A percentile compares a stretch with the other conserved stretches of the same genome.
Conservation (phyloP, 2,329 filamentous ascomycete species). For the Fusarium veterinarium region DNA sequence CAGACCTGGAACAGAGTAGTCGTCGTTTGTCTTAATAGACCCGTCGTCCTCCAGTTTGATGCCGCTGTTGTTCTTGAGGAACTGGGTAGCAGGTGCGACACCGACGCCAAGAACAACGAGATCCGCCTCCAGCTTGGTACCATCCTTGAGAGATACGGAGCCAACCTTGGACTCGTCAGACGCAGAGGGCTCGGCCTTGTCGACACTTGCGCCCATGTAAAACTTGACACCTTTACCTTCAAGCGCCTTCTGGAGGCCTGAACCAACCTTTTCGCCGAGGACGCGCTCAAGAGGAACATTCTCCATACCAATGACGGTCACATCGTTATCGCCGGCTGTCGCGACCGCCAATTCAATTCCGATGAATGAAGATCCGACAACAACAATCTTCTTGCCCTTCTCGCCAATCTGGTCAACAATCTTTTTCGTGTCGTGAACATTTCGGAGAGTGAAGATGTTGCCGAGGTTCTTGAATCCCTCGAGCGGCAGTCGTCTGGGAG, state of each 20-base stretch:
- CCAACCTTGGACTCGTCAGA: constrained; percentile 79
- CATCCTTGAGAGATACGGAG: constrained; percentile 84
- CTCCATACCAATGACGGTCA: constrained; percentile 91
- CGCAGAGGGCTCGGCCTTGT: constrained; percentile 80
- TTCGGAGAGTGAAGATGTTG: constrained; percentile 89
- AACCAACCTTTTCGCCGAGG: constrained; percentile 83
- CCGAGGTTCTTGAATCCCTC: constrained; percentile 86
- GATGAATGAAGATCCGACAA: constrained; percentile 95
- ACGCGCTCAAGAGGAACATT: constrained; percentile 85
- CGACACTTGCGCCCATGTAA: constrained; percentile 81
- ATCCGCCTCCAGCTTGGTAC: constrained; percentile 85
- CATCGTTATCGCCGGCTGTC: constrained; percentile 80
- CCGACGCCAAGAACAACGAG: constrained; percentile 93
- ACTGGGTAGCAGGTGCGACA: constrained; percentile 86
- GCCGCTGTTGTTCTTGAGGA: constrained; percentile 76
- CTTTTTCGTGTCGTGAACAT: constrained; percentile 78
- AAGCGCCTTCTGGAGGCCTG: constrained; percentile 80
- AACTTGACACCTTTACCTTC: constrained; percentile 93
- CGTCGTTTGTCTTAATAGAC: constrained; percentile 83
- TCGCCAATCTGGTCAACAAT: constrained; percentile 85
- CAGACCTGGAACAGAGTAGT: constrained; percentile 79
- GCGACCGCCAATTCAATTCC: constrained; percentile 97
- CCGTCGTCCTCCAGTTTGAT: constrained; percentile 83
- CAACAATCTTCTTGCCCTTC: constrained; percentile 89
- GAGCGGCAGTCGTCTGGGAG: constrained; percentile 79